Percentiles rank a stretch among this genome's conserved stretches.
These are phyloP conservation scores for Camptophora hylomeconis DNA, from an alignment of 2,329 filamentous ascomycete genomes.

Conservation along the genomic window DNA sequence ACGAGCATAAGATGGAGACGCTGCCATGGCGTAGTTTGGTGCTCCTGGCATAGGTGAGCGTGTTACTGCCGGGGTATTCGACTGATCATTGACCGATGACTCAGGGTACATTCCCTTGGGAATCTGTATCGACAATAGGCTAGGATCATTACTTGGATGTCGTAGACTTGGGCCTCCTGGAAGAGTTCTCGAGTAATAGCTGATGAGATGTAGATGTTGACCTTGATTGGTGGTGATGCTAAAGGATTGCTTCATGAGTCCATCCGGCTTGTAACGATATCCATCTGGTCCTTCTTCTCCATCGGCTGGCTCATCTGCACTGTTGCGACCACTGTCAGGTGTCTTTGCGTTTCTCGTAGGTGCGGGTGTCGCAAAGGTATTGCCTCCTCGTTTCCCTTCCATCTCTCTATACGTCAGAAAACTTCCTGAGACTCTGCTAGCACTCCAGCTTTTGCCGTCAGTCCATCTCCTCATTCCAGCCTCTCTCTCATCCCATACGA, in stretches of 20 bases:
- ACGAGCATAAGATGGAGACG: constrained; percentile 41
- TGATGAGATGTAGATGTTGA: constrained; percentile 93
- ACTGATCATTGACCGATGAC: constrained; percentile 76
- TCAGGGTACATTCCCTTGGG: constrained; percentile 95
- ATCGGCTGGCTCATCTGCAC: constrained; percentile 64
- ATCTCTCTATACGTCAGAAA: constrained; percentile 97
- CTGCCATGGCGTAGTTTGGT: constrained; percentile 38
- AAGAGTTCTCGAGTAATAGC: constrained; percentile 79
- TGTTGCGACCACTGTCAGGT: constrained; percentile 66
- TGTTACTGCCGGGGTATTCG: constrained; percentile 67
- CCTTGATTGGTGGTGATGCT: constrained; percentile 87
- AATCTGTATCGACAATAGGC: constrained; percentile 68
- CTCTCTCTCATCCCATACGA: constrained; percentile 99
- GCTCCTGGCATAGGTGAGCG: constrained; percentile 54
- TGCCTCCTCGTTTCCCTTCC: constrained; percentile 90
- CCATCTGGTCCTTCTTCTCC: constrained; percentile 67
- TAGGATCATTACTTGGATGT: constrained; percentile 69
- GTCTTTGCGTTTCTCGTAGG: constrained; percentile 56
- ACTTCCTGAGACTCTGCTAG: constrained; percentile 90
- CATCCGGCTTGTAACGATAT: constrained; percentile 89
- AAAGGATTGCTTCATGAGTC: constrained; percentile 98
- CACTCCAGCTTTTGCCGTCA: constrained; percentile 97
- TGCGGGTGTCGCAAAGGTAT: constrained; percentile 45
- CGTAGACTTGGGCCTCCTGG: constrained; percentile 58
- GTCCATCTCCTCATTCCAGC: constrained; percentile 98